Base-by-base conservation (phyloP, 495 filamentous ascomycete genomes). In the Daldinia vernicosa region DNA sequence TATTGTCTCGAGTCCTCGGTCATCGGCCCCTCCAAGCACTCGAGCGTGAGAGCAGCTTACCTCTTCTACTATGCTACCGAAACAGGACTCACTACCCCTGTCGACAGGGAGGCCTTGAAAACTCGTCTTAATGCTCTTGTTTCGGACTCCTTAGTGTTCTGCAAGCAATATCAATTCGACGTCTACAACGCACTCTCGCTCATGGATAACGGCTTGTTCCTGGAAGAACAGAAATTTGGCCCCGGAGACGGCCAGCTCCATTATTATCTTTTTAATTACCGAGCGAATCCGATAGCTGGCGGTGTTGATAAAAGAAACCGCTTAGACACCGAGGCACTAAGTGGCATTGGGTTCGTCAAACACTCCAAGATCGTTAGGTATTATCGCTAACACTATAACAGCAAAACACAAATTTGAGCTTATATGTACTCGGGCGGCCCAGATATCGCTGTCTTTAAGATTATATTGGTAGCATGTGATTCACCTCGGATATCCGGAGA, bases 211-310 rank as follows among this genome's bases (percentile, higher is more conserved):
- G 89, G 89, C 5, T 84, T 98, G 17, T 99, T 99, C 86, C 85
- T 99, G 11, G 89, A 93, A 72, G 84, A 97, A 58, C 92, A 97
- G 74, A 97, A 95, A 78, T 99, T 98, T 67, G 95, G 94, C 26
- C 87, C 90, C 6, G 95, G 95, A 15, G 95, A 99, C 76, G 95
- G 95, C 52, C 92, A 94, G 76, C 83, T 99, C 63, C 93, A 98
- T 76, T 99, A 91, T 79, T 99, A 99, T 77, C 84, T 99, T 14
- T 99, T 95, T 84, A 99, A 98, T 82, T 99, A 97, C 84, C 89
- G 92, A 35, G 91, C 93, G 8, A 86, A 89, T 47, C 89, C 89
- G 8, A 89, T 99, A 66, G 82, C 87, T 9, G 94, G 95, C 26
- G 95, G 95, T 28, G 89, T 98, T 26, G 89, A 97, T 78, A 84